Evolutionary conservation across 352 stramenopile genomes (phyloP).

Genomic region (Aphanomyces astaci): DNA sequence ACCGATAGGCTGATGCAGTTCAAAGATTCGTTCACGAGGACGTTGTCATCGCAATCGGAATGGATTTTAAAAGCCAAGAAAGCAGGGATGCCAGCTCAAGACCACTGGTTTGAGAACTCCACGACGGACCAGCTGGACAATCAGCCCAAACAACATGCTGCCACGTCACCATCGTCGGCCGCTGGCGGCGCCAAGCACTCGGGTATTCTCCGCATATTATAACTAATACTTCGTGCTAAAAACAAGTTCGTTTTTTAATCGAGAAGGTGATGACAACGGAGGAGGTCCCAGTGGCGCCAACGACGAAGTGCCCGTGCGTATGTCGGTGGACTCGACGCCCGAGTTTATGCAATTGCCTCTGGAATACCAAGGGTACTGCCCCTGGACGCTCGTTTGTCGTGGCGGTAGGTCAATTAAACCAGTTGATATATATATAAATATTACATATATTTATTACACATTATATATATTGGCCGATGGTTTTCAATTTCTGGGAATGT

Average conservation of each 20-base stretch:
- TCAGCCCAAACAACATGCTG: constrained; percentile 22
- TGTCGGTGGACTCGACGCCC: constrained; percentile 86
- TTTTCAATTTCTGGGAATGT: no score
- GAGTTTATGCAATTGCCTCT: constrained; percentile 92
- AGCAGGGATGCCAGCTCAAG: constrained; percentile 23
- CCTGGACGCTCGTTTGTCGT: constrained; percentile 85
- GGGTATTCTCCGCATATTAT: no score
- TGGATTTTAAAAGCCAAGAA: constrained; percentile 39
- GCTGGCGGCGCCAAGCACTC: not conserved
- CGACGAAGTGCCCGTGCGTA: constrained; percentile 52
- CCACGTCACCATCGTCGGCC: constrained; percentile 18
- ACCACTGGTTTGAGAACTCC: constrained; percentile 62
- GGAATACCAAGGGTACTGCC: constrained; percentile 91
- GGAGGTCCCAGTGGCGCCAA: not conserved
- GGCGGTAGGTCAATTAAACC: constrained; percentile 62
- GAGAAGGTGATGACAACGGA: not conserved
- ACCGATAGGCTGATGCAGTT: constrained; percentile 51
- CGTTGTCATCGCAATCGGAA: constrained; percentile 44
- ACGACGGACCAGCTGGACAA: constrained; percentile 24
- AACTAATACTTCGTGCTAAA: no score
- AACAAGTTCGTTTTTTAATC: no score
- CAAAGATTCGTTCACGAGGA: constrained; percentile 62
- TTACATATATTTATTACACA: no score
- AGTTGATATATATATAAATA: no score
- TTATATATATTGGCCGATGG: no score